phyloP scores from a whole-genome alignment of 495 filamentous ascomycete species.

The Astrocystis sublimbata region DNA sequence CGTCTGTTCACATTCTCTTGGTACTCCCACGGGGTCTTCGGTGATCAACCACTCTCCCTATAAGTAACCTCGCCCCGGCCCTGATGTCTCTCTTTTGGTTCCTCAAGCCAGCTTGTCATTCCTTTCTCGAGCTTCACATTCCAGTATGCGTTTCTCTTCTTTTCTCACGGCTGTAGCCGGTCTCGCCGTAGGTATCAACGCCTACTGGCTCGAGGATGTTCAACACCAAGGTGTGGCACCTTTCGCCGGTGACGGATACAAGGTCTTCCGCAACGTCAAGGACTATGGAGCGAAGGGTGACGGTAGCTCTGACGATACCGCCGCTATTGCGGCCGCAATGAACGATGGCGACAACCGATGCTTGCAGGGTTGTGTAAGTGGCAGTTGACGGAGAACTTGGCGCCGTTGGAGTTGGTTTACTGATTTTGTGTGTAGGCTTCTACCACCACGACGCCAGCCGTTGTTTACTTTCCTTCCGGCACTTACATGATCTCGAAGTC shows the following conservation, averaged over 20 bases:
- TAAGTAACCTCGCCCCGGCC: slow-evolving; percentile 26
- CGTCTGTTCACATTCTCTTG: slow-evolving; percentile 18
- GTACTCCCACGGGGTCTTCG: slow-evolving; percentile 25
- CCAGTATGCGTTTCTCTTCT: slow-evolving; percentile 40
- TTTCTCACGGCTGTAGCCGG: slow-evolving; percentile 41
- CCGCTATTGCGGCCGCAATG: slow-evolving; percentile 81
- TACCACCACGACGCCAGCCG: slow-evolving; percentile 69
- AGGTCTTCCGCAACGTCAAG: slow-evolving; percentile 61
- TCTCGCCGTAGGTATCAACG: slow-evolving; percentile 39
- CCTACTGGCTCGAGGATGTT: slow-evolving; percentile 46
- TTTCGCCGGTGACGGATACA: slow-evolving; percentile 46
- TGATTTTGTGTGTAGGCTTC: slow-evolving; percentile 44
- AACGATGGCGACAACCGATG: slow-evolving; percentile 73
- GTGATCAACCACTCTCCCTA: slow-evolving; percentile 22
- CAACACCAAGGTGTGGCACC: slow-evolving; percentile 51
- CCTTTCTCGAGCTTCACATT: slow-evolving; percentile 22
- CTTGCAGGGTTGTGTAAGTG: slow-evolving; percentile 63
- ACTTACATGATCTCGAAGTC: slow-evolving; percentile 70
- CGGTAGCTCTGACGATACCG: slow-evolving; percentile 73
- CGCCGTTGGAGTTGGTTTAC: slow-evolving; percentile 43
- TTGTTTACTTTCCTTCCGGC: slow-evolving; percentile 79
- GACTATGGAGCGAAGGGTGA: slow-evolving; percentile 61
- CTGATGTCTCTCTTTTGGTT: slow-evolving; percentile 16
- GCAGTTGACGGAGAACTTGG: slow-evolving; percentile 46
- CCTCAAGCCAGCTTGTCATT: slow-evolving; percentile 16